phyloP scores from a whole-genome alignment of 768 basidiomycete genomes.

The Panaeolus cyanescens region DNA sequence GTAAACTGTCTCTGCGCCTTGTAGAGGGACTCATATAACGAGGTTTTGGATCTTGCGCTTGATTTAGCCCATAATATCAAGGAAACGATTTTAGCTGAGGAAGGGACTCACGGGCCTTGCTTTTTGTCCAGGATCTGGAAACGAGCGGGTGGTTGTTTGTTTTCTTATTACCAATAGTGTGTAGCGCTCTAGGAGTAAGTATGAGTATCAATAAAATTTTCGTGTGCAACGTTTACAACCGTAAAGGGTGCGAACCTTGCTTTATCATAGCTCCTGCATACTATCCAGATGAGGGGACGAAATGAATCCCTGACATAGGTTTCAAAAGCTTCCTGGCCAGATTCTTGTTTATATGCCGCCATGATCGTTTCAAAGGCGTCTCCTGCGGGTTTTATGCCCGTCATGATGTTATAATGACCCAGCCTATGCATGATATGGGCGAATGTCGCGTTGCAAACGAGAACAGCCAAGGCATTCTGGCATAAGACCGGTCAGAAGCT shows the following conservation, averaged over 20 bases:
- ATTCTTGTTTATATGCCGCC: slow-evolving; percentile 42
- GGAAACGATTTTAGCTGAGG: background rate
- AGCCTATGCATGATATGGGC: slow-evolving; percentile 38
- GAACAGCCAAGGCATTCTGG: slow-evolving; percentile 17
- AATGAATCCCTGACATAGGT: slow-evolving; percentile 41
- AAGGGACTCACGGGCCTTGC: background rate
- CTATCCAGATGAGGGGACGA: slow-evolving; percentile 34
- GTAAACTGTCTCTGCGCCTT: background rate
- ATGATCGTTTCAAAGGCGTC: slow-evolving; percentile 51
- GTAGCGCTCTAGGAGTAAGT: no score
- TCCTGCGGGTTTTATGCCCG: slow-evolving; percentile 37
- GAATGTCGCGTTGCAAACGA: slow-evolving; percentile 37
- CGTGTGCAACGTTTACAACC: background rate
- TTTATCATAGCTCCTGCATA: slow-evolving; percentile 24
- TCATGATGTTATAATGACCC: slow-evolving; percentile 22
- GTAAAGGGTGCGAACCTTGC: background rate
- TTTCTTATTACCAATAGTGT: background rate
- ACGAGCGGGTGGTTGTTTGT: background rate
- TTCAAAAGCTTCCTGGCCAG: slow-evolving; percentile 36
- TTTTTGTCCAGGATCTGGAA: background rate
- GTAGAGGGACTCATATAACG: background rate
- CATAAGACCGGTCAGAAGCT: background rate
- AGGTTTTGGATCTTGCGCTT: background rate
- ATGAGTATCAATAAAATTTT: background rate
- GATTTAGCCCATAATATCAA: background rate